phyloP scores from a whole-genome alignment of 805 yeast genomes.

The Barnettozyma sucrosica region DNA sequence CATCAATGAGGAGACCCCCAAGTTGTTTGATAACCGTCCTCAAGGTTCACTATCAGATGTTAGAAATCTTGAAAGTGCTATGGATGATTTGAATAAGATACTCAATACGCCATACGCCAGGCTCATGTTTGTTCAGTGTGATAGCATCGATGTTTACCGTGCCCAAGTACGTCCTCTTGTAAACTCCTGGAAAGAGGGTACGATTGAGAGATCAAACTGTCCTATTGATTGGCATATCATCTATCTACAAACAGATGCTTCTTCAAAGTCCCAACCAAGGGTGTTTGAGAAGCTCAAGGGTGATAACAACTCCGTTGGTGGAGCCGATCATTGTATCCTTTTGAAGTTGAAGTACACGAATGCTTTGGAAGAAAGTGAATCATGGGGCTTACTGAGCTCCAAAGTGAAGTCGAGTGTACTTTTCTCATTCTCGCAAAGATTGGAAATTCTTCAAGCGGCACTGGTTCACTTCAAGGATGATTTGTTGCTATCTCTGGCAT shows the following conservation, averaged over 20 bases:
- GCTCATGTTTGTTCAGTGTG: conserved; percentile 62
- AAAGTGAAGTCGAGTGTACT: conserved; percentile 45
- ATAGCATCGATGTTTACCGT: conserved; percentile 68
- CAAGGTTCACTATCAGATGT: conserved; percentile 1
- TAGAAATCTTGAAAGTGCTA: not conserved
- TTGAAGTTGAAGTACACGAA: conserved; percentile 23
- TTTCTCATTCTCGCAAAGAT: conserved; percentile 45
- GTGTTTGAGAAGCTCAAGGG: conserved; percentile 47
- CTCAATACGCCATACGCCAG: conserved; percentile 46
- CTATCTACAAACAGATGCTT: conserved; percentile 35
- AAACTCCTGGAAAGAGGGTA: conserved; percentile 64
- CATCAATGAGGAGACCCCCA: conserved; percentile 54
- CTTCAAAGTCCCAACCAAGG: conserved; percentile 40
- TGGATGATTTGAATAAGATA: conserved; percentile 9
- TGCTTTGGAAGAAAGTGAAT: conserved; percentile 37
- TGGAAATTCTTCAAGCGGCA: conserved; percentile 19
- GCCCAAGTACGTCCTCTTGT: conserved; percentile 76
- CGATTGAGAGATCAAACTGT: conserved; percentile 32
- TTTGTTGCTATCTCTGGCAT: conserved; percentile 23
- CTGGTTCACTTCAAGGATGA: not conserved
- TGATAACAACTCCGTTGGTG: conserved; percentile 37
- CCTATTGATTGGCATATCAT: conserved; percentile 61
- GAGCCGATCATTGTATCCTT: conserved; percentile 34
- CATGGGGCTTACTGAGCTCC: conserved; percentile 42
- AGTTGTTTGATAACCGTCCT: conserved; percentile 15